Evolutionary conservation across 2,329 filamentous ascomycete species (phyloP), one percentile per base, ranked within the genome.

Genomic region (Diaporthe batatas): DNA sequence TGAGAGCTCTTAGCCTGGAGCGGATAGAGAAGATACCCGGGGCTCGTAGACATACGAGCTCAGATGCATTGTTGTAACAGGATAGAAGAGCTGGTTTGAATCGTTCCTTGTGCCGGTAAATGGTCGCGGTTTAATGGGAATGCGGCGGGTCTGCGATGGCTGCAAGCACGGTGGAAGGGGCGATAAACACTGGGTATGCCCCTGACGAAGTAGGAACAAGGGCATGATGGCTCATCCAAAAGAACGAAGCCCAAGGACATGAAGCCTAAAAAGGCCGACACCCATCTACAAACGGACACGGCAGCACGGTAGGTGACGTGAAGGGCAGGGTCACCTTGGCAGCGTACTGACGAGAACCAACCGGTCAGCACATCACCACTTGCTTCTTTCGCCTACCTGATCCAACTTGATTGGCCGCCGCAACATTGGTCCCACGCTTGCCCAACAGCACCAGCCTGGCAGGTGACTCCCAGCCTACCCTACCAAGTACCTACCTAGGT

Each of bases 11-110:
- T 6, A 32, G 34, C 34, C 25, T 49, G 65, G 59, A 74, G 53
- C 53, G 14, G 11, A 49, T 68, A 62, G 58, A 74, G 32, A 70
- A 73, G 73, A 73, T 74, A 74, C 73, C 73, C 73, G 67, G 71
- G 55, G 47, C 59, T 44, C 51, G 36, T 67, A 39, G 47, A 64
- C 57, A 36, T 54, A 44, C 29, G 49, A 44, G 32, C 59, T 29
- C 36, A 49, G 49, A 58, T 58, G 58, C 65, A 70, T 71, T 71
- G 62, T 54, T 71, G 59, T 53, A 64, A 42, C 39, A 47, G 59
- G 59, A 68, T 51, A 68, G 36, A 67, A n/a, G 47, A 32, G 39
- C 29, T 21, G 10, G 25, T 67, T 39, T 21, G 47, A 29, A 51
- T 23, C 23, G 34, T 32, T 32, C 23, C 44, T 32, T 32, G 6